Evolutionary conservation across 176 grass and related monocot species (phyloP), one percentile per base, ranked within the genome.

Genomic region (Pontederia paniculata): DNA sequence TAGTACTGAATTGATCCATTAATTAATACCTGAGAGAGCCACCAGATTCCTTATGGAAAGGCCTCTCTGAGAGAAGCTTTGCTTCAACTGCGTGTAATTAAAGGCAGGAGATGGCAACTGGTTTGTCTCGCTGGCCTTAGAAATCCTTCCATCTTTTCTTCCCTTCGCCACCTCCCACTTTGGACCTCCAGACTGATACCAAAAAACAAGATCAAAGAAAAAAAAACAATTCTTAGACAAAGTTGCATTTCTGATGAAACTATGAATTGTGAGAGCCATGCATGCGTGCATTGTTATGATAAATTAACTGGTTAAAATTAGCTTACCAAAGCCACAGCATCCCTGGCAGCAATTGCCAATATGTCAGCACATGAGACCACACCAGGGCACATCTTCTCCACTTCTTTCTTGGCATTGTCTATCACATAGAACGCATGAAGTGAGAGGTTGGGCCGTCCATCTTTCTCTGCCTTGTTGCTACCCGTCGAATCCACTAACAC

Each of bases 391-490:
- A 78, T 50, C 3, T 78, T 76, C 76, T 95, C 89, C 5, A 95
- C 56, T 23, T 84, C 89, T 52, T 62, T n/a, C 84, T 95, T 95
- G 48, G 84, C 84, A 60, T 89, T 88, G 89, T 95, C 89, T n/a
- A 95, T 67, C 28, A 95, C 89, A 18, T 55, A 95, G 74, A 95
- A 95, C 10, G 81, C 73, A 66, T 89, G 89, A 20, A 95, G 78
- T 12, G 89, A 95, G 8, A 57, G 49, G 66, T 95, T 95, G 12
- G 89, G 89, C 1, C 78, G 60, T 1, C 89, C 89, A 18, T 76
- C 81, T 81, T 95, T 95, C 69, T 95, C 89, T 12, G 89, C 84
- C 18, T 65, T 83, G 22, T 77, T 68, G 57, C 17, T 70, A n/a
- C 12, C 37, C 18, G 71, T 70, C 0, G 84, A 95, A 66, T 95